phyloP scores from a whole-genome alignment of 1,284 basidiomycete species.

The Coriolopsis trogii region DNA sequence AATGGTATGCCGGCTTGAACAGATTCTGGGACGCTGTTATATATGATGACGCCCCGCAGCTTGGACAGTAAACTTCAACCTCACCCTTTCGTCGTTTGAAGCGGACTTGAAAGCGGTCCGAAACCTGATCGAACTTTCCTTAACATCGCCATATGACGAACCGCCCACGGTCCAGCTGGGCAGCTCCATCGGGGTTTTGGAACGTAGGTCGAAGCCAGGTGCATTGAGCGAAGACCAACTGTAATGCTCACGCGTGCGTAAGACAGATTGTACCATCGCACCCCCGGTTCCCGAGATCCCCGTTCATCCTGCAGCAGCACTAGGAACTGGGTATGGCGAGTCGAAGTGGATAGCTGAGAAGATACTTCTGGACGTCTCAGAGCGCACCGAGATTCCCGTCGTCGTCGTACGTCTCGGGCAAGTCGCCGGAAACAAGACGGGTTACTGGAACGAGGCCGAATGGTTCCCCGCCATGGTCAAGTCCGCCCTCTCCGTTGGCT shows the following conservation, averaged over 20 bases:
- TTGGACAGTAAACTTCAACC: conserved; percentile 41
- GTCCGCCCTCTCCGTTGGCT: conserved; percentile 31
- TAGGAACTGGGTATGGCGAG: conserved; percentile 41
- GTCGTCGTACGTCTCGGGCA: conserved; percentile 46
- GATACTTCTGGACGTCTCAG: conserved; percentile 26
- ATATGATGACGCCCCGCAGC: conserved; percentile 21
- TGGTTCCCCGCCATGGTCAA: conserved; percentile 48
- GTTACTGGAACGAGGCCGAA: conserved; percentile 46
- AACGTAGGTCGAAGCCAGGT: conserved; percentile 7
- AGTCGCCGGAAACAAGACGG: conserved; percentile 41
- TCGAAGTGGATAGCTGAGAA: conserved; percentile 45
- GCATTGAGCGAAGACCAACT: not conserved
- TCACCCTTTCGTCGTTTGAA: conserved; percentile 27
- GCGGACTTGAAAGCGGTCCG: conserved; percentile 22
- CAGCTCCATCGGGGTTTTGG: conserved; percentile 36
- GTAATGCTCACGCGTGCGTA: not conserved
- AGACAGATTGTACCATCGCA: conserved; percentile 9
- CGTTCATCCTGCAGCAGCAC: conserved; percentile 26
- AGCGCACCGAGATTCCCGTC: conserved; percentile 28
- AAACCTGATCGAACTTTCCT: conserved; percentile 27
- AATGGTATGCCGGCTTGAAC: conserved; percentile 30
- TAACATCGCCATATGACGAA: conserved; percentile 23
- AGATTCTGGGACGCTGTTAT: too few species aligned
- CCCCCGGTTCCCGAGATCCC: conserved; percentile 15
- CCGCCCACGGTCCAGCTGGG: conserved; percentile 33